phyloP scores from a whole-genome alignment of 2,329 filamentous ascomycete genomes.

The Remersonia thermophila region DNA sequence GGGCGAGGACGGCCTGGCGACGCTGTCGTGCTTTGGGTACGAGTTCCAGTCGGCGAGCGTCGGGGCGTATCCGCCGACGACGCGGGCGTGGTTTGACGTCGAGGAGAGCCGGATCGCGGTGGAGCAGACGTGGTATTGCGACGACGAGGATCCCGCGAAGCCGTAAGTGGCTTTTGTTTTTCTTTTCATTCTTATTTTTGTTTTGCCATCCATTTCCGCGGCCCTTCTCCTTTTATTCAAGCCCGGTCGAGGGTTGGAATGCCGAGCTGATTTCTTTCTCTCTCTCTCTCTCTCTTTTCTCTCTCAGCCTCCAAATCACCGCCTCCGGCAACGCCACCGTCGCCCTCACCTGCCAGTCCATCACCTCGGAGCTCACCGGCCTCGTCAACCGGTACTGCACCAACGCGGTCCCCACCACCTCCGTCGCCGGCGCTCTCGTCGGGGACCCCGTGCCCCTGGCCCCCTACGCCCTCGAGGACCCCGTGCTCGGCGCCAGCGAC shows the following conservation, averaged over 20 bases:
- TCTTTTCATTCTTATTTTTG: no score
- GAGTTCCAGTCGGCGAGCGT: slow-evolving; percentile 8
- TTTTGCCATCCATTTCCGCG: no score
- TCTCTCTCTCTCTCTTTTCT: no score
- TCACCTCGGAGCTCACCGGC: neutral
- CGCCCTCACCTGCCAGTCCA: slow-evolving; percentile 11
- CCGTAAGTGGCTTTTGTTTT: slow-evolving; percentile 11
- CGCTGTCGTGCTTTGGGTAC: slow-evolving; percentile 8
- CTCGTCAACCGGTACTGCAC: slow-evolving; percentile 9
- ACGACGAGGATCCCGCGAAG: slow-evolving; percentile 13
- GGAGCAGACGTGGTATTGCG: slow-evolving; percentile 19
- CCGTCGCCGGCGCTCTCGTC: slow-evolving; percentile 1
- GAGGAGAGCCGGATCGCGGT: slow-evolving; percentile 9
- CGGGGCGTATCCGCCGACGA: slow-evolving; percentile 12
- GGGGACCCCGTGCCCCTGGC: slow-evolving; percentile 9
- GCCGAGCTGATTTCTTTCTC: no score
- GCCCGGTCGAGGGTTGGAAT: no score
- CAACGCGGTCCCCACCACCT: neutral
- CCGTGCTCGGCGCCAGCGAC: slow-evolving; percentile 11
- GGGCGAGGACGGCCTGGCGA: slow-evolving; percentile 1
- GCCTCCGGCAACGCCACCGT: slow-evolving; percentile 11
- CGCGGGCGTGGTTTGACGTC: slow-evolving; percentile 13
- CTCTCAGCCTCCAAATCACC: slow-evolving; percentile 11
- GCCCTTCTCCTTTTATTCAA: no score
- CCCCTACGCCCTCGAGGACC: slow-evolving; percentile 17